Percentiles rank a stretch among this genome's conserved stretches.
Evolutionary conservation across 805 yeast genomes (phyloP).

Genomic region (Torulaspora maleeae): DNA sequence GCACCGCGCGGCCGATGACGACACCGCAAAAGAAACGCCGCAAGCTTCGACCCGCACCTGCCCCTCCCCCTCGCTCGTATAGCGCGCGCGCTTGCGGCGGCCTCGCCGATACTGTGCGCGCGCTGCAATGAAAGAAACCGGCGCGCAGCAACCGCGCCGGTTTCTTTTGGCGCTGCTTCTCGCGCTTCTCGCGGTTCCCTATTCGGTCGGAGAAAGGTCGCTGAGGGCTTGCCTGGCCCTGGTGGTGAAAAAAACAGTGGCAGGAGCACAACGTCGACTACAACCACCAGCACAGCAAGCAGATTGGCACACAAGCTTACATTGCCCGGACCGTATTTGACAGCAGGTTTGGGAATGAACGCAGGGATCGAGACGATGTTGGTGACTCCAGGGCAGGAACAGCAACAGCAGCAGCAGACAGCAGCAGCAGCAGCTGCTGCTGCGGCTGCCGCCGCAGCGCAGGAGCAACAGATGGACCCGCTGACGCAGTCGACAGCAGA

Average conservation of each 20-base stretch:
- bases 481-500: constrained; percentile 58
- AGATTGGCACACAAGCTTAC: no score
- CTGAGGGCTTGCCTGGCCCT: not conserved
- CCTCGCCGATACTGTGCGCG: no score
- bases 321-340: no score
- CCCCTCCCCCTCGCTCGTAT: not conserved
- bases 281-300: no score
- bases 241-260: no score
- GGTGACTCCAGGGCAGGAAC: constrained; percentile 13
- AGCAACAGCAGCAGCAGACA: constrained; percentile 11
- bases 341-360: constrained; percentile 1
- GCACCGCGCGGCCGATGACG: not conserved
- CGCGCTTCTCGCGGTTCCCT: no score
- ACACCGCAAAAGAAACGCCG: not conserved
- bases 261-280: no score
- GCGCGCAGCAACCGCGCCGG: no score
- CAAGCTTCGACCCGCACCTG: not conserved
- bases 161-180: not conserved
- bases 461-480: constrained; percentile 33
- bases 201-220: not conserved
- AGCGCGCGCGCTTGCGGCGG: not conserved
- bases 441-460: constrained; percentile 7
- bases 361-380: constrained; percentile 14
- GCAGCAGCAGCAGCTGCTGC: constrained; percentile 5
- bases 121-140: no score